phyloP scores from a whole-genome alignment of 345 rosid species.

The Abelmoschus esculentus region DNA sequence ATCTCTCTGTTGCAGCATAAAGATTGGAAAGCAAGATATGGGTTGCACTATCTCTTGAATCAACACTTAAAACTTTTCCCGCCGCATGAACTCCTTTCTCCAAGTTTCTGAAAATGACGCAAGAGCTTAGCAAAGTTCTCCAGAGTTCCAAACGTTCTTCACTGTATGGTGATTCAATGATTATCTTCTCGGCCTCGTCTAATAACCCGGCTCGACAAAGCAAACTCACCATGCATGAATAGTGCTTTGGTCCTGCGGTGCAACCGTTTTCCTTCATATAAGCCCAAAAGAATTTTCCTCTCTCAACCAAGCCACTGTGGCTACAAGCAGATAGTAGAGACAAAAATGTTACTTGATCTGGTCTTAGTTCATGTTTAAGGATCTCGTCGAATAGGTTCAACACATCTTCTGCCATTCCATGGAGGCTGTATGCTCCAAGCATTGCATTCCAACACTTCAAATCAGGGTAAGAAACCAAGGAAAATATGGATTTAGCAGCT shows the following conservation, averaged over 20 bases:
- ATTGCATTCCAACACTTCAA: conserved; percentile 85
- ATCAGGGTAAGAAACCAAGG: conserved; percentile 43
- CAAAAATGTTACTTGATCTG: conserved; percentile 71
- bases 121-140: conserved; percentile 75
- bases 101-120: conserved; percentile 48
- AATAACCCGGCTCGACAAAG: conserved; percentile 68
- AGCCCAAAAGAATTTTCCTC: conserved; percentile 62
- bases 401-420: conserved; percentile 65
- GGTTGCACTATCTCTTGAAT: conserved; percentile 55
- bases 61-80: conserved; percentile 35
- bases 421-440: conserved; percentile 68
- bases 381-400: conserved; percentile 39
- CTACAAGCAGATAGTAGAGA: conserved; percentile 69
- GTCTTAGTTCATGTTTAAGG: conserved; percentile 27
- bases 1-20: conserved; percentile 51
- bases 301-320: conserved; percentile 54
- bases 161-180: conserved; percentile 29
- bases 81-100: conserved; percentile 53
- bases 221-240: conserved; percentile 75
- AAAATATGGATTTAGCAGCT: conserved; percentile 50
- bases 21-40: conserved; percentile 61
- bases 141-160: conserved; percentile 49
- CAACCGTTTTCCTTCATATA: conserved; percentile 45
- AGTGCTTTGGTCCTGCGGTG: conserved; percentile 60
- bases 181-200: conserved; percentile 50